Base-by-base conservation (phyloP, 371 early-diverging fungal species). In the Rhizopus stolonifer region DNA sequence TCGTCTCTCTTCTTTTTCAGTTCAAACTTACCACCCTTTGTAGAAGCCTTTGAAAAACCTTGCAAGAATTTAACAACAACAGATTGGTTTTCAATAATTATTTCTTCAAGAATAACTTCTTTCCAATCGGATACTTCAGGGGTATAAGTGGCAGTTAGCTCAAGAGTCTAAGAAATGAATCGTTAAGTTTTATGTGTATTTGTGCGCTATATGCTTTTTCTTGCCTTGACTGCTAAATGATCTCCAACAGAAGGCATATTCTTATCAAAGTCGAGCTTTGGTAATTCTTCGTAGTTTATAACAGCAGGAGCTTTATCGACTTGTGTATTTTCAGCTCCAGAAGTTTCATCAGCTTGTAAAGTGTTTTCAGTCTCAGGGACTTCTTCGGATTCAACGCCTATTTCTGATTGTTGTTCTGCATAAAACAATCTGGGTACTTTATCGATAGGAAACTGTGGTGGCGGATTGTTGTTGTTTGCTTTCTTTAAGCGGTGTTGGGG, bases 111-210 rank as follows among this genome's bases (percentile, higher is more conserved):
- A 18, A 43, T 50, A 1, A 46, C 60, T 25, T 65, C 50, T 19
- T 65, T 65, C 65, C 65, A 65, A 24, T 50, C 65, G 2, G 65
- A 65, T 22, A 65, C 60, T 19, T 65, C 65, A 14, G 65, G 65
- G 29, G 65, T 60, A 43, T 65, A 65, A 18, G 33, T 42, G 21
- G 60, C 49, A 15, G 17, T 39, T 24, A 31, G 15, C 29, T 23
- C 42, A 7, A 51, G 11, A 25, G 22, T 39, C 5, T 38, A 10
- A 29, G 31, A 7, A 29, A 29, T 7, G 7, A 29, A 29, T 29
- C 31, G 4, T 29, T 4, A 29, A 7, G 31, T 7, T n/a, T n/a
- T n/a, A n/a, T n/a, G n/a, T n/a, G n/a, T n/a, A n/a, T n/a, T n/a
- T 21, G 13, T 8, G 24, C 7, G 13, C 34, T 3, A 29, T 7